Conservation (phyloP, 441 rosid genomes). For the Hura crepitans region DNA sequence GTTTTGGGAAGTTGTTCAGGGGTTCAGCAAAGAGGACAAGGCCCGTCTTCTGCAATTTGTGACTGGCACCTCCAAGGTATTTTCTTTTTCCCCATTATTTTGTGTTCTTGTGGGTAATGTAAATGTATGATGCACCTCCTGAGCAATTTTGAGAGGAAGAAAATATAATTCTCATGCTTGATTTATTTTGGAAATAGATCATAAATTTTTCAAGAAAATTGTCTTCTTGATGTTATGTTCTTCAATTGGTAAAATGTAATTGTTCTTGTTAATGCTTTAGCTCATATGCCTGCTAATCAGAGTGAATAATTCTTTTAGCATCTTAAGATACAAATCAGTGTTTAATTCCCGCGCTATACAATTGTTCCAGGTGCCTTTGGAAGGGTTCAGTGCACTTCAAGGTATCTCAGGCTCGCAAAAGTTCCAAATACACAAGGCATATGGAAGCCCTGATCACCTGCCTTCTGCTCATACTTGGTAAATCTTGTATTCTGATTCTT, state of each 20-base stretch:
- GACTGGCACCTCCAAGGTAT: conserved; percentile 95
- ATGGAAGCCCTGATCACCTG: conserved; percentile 82
- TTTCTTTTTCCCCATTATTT: background rate
- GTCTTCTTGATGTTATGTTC: background rate
- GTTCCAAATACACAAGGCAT: conserved; percentile 98
- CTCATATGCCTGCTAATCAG: background rate
- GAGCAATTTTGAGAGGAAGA: no score
- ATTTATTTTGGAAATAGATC: background rate
- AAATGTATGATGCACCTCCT: no score
- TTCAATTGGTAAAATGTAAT: no score
- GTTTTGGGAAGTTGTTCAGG: conserved; percentile 98
- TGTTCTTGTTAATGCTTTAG: background rate
- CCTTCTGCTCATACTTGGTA: conserved; percentile 99
- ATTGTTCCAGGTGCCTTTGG: conserved; percentile 71
- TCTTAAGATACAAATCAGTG: background rate
- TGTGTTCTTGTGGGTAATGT: background rate
- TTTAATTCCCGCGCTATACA: conserved; percentile 7
- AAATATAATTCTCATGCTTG: background rate
- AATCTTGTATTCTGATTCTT: background rate
- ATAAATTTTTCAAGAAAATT: background rate
- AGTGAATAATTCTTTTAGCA: background rate
- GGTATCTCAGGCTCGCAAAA: conserved; percentile 94
- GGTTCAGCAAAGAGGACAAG: conserved; percentile 93
- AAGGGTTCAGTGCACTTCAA: conserved; percentile 93
- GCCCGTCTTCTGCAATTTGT: conserved; percentile 95